Percentiles rank a stretch among this genome's conserved stretches.
These are phyloP conservation scores for Eucalyptus shirleyi DNA, from an alignment of 345 rosid species.

Conservation along the genomic window DNA sequence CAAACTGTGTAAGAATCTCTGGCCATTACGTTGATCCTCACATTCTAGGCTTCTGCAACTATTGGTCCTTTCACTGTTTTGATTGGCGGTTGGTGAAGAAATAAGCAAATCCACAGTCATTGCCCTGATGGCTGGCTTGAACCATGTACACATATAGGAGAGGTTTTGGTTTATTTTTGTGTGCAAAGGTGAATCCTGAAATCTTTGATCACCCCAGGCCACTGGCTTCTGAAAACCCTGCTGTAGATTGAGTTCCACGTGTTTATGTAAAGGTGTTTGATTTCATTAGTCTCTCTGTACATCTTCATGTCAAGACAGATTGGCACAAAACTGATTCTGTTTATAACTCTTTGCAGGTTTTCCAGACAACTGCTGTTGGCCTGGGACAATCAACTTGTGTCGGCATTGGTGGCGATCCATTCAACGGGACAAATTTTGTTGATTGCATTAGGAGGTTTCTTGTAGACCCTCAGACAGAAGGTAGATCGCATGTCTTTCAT, in stretches of 20 bases:
- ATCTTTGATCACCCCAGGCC: neutral
- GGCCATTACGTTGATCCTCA: neutral
- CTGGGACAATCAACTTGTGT: constrained; percentile 95
- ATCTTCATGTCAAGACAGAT: neutral
- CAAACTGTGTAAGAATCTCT: neutral
- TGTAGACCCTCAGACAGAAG: constrained; percentile 94
- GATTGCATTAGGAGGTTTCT: constrained; percentile 83
- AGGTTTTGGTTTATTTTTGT: neutral
- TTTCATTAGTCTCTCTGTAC: neutral
- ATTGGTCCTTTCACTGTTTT: neutral
- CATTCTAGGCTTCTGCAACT: neutral
- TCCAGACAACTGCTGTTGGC: constrained; percentile 94
- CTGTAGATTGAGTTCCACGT: neutral
- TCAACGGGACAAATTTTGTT: constrained; percentile 92
- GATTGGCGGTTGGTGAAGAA: neutral
- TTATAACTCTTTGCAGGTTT: constrained; percentile 40
- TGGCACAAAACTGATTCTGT: neutral
- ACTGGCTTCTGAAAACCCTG: neutral
- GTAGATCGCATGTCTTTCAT: constrained; percentile 8
- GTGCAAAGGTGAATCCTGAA: neutral
- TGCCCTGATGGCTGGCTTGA: neutral
- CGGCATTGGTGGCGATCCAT: constrained; percentile 96
- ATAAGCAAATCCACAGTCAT: neutral
- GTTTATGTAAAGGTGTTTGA: neutral
- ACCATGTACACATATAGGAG: neutral